Base-by-base conservation (phyloP, 1,284 basidiomycete genomes). In the Sporisorium reilianum region DNA sequence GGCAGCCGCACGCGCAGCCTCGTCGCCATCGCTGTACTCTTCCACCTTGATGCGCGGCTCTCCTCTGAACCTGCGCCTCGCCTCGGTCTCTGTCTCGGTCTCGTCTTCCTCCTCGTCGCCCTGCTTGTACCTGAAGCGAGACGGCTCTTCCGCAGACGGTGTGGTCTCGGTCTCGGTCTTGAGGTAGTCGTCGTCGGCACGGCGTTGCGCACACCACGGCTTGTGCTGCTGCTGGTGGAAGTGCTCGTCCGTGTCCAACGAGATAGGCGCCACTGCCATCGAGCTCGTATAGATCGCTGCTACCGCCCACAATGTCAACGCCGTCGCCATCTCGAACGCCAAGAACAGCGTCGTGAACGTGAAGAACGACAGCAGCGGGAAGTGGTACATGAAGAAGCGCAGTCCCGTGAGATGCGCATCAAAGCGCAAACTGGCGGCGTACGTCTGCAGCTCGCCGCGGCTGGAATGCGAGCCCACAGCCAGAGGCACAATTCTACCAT, bases 381-480 rank as follows among this genome's bases (percentile, higher is more conserved):
- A 77, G 49, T 81, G 71, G 54, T 80, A 81, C 80, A 84, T 80
- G 63, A 78, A 75, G 64, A 78, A 84, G 58, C 78, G 48, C 16
- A 81, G 54, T 7, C 83, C 83, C 1, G 75, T 74, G 11, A 84
- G 59, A 36, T 78, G 79, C 18, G 82, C 83, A 44, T 84, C 77
- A 50, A 84, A 83, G 22, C 80, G 77, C 12, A 84, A 56, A 26
- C 71, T 73, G 10, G 71, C 79, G 16, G 55, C 48, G 26, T 76
- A 73, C 34, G 79, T 78, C 62, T 84, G 82, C 49, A 84, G 55
- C 64, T 78, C 80, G 34, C 80, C 80, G 1, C 80, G 55, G 44
- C 77, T 80, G 8, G 69, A 55, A 23, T 68, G 65, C 30, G 70
- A 75, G 12, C 68, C 80, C 2, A 74, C 69, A 1, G 60, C 32